phyloP scores from a whole-genome alignment of 352 stramenopile species.

The Pythium dissimile region DNA sequence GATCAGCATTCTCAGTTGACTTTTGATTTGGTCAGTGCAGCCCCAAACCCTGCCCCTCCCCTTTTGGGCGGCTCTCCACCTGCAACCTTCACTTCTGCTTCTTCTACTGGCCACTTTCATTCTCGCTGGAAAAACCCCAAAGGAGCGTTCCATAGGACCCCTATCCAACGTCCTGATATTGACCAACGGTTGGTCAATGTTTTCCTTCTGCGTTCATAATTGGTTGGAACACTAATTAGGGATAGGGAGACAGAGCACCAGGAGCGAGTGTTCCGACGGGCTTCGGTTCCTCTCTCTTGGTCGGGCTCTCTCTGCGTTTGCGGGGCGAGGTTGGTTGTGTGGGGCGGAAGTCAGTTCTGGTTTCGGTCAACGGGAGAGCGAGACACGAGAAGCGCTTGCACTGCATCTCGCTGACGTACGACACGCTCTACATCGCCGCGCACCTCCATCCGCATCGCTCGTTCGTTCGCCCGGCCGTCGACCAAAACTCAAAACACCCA shows the following conservation, averaged over 20 bases:
- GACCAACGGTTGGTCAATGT: not conserved
- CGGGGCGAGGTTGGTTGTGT: not conserved
- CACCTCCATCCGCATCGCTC: not conserved
- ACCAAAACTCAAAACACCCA: slow-evolving; percentile 19
- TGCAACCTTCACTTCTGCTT: slow-evolving; percentile 8
- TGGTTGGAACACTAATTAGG: not conserved
- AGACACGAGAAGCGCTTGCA: not conserved
- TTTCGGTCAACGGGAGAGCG: slow-evolving; percentile 38
- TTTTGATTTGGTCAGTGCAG: no score
- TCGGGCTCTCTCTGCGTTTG: slow-evolving; percentile 5
- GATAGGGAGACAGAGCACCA: no score
- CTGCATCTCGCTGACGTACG: slow-evolving; percentile 16
- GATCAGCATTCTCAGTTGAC: not conserved
- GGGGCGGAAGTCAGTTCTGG: slow-evolving; percentile 53
- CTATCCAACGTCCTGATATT: not conserved
- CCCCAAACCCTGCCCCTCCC: slow-evolving; percentile 15
- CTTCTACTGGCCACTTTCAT: slow-evolving; percentile 7
- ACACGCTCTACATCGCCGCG: not conserved
- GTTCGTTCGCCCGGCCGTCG: not conserved
- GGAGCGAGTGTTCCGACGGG: no score
- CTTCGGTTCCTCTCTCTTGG: not conserved
- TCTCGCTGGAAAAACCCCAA: not conserved
- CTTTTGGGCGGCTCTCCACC: slow-evolving; percentile 1
- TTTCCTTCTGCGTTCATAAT: no score
- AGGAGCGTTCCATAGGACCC: not conserved